Evolutionary conservation across 106 monocot genomes (phyloP), one percentile per base, ranked within the genome.

Genomic region (Narthecium ossifragum): DNA sequence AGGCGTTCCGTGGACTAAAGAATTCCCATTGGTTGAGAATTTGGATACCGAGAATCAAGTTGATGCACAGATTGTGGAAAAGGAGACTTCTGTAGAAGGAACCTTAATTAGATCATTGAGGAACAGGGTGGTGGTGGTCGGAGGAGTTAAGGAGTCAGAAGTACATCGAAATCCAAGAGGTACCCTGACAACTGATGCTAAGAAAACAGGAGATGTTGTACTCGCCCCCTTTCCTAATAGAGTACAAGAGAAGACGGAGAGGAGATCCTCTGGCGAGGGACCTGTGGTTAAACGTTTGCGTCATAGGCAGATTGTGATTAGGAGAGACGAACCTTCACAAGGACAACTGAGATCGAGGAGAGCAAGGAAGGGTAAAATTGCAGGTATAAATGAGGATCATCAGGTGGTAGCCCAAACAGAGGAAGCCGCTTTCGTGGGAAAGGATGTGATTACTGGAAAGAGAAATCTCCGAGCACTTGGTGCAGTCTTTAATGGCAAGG

Each of bases 51-150:
- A n/a, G 3, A 4, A 18, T 27, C 30, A 55, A 29, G 18, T 8
- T 40, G 31, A 54, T 53, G 3, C 12, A 28, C 27, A 1, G 52
- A 12, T 7, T 4, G 12, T 10, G 21, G 24, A 10, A 54, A 62
- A 23, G 34, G 38, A n/a, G 13, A 6, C n/a, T 34, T 18, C 22
- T 37, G 10, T 37, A 26, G 31, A 9, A 15, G 43, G 22, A 32
- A 23, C 57, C 5, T 8, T 12, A 5, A 45, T 37, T 1, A 57
- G 69, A 64, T n/a, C 69, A 22, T 50, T 64, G 63, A 75, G 69
- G 53, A 67, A 61, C 45, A 61, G 74, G 31, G 46, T 49, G 3
- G 54, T 67, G 13, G 26, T 20, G 8, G 47, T 55, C 27, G 17
- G 24, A 18, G 52, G 61, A 37, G 34, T 48, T 7, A 30, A 51